Conservation (phyloP, 257 asterid genomes). For the Solanum pennellii region DNA sequence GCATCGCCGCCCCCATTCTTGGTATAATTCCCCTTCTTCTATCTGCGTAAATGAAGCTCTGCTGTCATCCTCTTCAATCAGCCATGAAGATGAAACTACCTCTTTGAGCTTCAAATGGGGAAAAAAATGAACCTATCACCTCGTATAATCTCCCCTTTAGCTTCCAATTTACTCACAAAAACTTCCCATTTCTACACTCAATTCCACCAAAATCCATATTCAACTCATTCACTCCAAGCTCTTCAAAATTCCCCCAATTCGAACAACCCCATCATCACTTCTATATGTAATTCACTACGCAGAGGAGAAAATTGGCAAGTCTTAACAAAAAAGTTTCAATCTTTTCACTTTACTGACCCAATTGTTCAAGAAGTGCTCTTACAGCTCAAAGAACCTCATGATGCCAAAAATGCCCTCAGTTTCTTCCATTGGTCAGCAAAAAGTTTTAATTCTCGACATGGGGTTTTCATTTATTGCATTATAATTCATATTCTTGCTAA, state of each 20-base stretch:
- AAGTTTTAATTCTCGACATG: constrained; percentile 25
- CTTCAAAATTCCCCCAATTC: not conserved
- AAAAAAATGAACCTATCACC: not conserved
- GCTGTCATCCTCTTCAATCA: not conserved
- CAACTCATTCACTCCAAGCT: not conserved
- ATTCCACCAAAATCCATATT: not conserved
- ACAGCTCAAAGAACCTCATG: constrained; percentile 48
- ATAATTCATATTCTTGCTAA: constrained; percentile 64
- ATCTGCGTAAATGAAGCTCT: not conserved
- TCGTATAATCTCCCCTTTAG: not conserved
- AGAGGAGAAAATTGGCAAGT: constrained; percentile 40
- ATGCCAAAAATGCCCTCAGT: constrained; percentile 54
- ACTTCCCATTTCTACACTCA: not conserved
- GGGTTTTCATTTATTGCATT: constrained; percentile 38
- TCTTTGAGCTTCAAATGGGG: not conserved
- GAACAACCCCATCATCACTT: constrained; percentile 1
- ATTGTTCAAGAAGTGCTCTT: constrained; percentile 34
- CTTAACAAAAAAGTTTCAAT: constrained; percentile 28
- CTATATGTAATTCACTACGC: constrained; percentile 38
- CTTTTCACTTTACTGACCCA: constrained; percentile 27
- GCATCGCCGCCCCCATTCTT: not conserved
- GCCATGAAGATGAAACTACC: not conserved
- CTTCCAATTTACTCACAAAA: not conserved
- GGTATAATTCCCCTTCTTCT: not conserved
- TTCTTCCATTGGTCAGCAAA: constrained; percentile 77